Percentiles rank a stretch among this genome's conserved stretches.
Conservation (phyloP, 108 stramenopile genomes). For the Cylindrotheca fusiformis region DNA sequence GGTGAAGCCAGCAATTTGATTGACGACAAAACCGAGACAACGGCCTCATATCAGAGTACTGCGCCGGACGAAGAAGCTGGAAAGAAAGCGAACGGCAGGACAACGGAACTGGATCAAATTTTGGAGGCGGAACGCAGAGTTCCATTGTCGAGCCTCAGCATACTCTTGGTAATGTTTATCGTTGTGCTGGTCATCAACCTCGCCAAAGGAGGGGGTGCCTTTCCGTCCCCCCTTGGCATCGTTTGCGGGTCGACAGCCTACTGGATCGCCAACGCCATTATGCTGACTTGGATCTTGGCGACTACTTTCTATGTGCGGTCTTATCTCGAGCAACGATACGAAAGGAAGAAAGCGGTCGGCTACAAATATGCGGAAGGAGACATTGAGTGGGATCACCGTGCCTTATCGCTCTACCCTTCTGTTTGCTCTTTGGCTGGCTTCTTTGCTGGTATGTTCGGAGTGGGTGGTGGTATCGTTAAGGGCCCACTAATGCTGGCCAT, state of each 20-base stretch:
- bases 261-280: constrained; percentile 78
- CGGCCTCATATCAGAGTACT: background rate
- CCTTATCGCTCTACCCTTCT: constrained; percentile 85
- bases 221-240: constrained; percentile 90
- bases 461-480: constrained; percentile 93
- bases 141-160: constrained; percentile 46
- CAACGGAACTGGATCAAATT: constrained; percentile 39
- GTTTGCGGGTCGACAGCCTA: constrained; percentile 84
- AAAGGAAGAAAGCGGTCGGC: constrained; percentile 58
- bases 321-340: constrained; percentile 65
- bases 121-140: constrained; percentile 47
- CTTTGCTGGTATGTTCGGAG: constrained; percentile 95
- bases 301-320: constrained; percentile 55
- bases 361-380: constrained; percentile 92
- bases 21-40: constrained; percentile 12
- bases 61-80: constrained; percentile 6
- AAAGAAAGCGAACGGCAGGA: background rate
- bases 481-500: constrained; percentile 95
- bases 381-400: constrained; percentile 83
- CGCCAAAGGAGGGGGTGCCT: constrained; percentile 90
- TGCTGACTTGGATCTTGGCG: constrained; percentile 76
- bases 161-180: constrained; percentile 73
- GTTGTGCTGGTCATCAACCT: constrained; percentile 87
- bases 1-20: background rate
- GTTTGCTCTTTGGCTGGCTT: constrained; percentile 92